Conservation (phyloP, 352 stramenopile genomes). For the Phytophthora fragariae region DNA sequence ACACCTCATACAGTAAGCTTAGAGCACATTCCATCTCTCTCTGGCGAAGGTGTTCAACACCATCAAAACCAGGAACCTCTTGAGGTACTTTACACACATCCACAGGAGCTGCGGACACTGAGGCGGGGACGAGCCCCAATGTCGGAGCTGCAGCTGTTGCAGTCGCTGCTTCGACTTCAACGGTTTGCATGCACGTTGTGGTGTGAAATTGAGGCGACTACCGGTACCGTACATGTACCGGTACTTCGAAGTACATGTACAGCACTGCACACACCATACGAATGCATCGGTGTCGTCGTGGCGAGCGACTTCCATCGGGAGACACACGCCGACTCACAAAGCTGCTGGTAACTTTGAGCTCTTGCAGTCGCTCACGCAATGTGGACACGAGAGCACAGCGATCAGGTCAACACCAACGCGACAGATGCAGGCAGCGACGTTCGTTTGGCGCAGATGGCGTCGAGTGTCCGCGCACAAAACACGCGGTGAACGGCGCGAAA, state of each 20-base stretch:
- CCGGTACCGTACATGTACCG: no score
- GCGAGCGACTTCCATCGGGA: background rate
- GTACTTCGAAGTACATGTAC: background rate
- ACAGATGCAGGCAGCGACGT: slow-evolving; percentile 9
- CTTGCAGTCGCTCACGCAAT: background rate
- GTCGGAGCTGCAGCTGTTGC: slow-evolving; percentile 22
- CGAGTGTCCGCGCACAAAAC: slow-evolving; percentile 22
- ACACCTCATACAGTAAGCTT: background rate
- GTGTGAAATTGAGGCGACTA: slow-evolving; percentile 9
- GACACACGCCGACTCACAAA: slow-evolving; percentile 3
- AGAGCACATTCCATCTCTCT: background rate
- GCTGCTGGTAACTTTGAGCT: background rate
- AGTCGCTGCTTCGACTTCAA: slow-evolving; percentile 24
- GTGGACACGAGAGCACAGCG: background rate
- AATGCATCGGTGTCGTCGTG: background rate
- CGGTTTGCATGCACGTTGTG: slow-evolving; percentile 11
- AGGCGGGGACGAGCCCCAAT: slow-evolving; percentile 19
- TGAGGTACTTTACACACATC: no score
- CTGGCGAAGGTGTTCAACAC: background rate
- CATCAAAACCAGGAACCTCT: background rate
- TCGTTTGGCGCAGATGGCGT: slow-evolving; percentile 23
- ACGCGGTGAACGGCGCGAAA: slow-evolving; percentile 21
- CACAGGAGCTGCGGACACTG: slow-evolving; percentile 5
- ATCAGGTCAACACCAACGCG: slow-evolving; percentile 9
- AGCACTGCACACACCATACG: background rate